These are phyloP conservation scores for Fusarium newnesense DNA, from an alignment of 2,329 filamentous ascomycete species.

Conservation along the genomic window DNA sequence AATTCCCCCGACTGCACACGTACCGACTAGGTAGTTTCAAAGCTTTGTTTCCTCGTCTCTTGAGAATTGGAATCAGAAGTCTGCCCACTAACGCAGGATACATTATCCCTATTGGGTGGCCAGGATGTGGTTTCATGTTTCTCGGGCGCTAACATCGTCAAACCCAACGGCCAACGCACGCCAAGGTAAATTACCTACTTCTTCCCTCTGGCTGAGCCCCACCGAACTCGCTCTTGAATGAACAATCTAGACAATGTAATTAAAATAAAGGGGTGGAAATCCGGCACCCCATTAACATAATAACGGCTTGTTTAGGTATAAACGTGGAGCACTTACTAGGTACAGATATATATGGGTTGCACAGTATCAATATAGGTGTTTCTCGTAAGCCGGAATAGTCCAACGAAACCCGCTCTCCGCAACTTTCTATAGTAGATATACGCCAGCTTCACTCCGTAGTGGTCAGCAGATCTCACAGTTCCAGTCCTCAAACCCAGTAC, in stretches of 20 bases:
- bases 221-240: conserved; percentile 8
- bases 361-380: neutral
- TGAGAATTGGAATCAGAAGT: neutral
- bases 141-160: conserved; percentile 41
- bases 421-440: neutral
- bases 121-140: conserved; percentile 42
- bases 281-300: neutral
- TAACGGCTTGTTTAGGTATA: neutral
- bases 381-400: neutral
- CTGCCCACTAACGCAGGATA: neutral
- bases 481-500: neutral
- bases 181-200: conserved; percentile 26
- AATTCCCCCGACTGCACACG: neutral
- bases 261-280: conserved; percentile 22
- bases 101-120: conserved; percentile 17
- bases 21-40: neutral
- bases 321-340: neutral
- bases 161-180: conserved; percentile 35
- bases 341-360: neutral
- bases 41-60: neutral
- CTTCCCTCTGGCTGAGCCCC: conserved; percentile 16
- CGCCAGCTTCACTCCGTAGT: neutral
- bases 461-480: neutral
- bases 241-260: neutral
- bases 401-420: neutral